Base-by-base conservation (phyloP, 257 asterid genomes). In the Solanum habrochaites region DNA sequence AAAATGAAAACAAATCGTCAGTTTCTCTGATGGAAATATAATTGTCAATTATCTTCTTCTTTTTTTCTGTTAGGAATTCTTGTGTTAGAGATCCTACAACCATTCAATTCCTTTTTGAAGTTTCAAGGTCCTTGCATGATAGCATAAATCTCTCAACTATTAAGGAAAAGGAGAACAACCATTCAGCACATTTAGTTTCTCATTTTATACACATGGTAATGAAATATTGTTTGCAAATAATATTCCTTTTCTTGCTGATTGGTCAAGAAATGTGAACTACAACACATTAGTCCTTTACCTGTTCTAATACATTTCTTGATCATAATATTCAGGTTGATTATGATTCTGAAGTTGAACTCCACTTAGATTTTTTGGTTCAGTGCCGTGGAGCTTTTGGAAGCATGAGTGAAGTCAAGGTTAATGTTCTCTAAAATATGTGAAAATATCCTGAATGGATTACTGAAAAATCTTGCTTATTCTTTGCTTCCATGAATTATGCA, bases 381-480 rank as follows among this genome's bases (percentile, higher is more conserved):
- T 95, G 97, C 77, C 98, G 98, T 43, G 97, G 96, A 91, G 95
- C 95, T 90, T 95, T 96, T 94, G 90, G 94, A 67, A 85, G 92
- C 91, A 92, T 93, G 88, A 89, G 74, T 58, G 95, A 93, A 86
- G 94, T 96, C 90, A 96, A 95, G 99, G 99, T 96, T 78, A 37
- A 13, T 40, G 60, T 86, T 80, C 45, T 81, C 69, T 40, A 49
- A 32, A 84, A 18, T 70, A 40, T 84, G 66, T 75, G 45, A 62
- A 84, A 64, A 62, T 49, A 15, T 47, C 43, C 66, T 18, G 32
- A 47, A 80, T 80, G 3, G 29, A 11, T 80, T 49, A 47, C 66
- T 29, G 27, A 80, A 80, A 78, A 25, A 18, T 47, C 69, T 80
- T 80, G 27, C 85, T 80, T 15, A 29, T 80, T 47, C 23, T 80